These are phyloP conservation scores for Acer saccharum DNA, from an alignment of 345 rosid species.

Conservation along the genomic window DNA sequence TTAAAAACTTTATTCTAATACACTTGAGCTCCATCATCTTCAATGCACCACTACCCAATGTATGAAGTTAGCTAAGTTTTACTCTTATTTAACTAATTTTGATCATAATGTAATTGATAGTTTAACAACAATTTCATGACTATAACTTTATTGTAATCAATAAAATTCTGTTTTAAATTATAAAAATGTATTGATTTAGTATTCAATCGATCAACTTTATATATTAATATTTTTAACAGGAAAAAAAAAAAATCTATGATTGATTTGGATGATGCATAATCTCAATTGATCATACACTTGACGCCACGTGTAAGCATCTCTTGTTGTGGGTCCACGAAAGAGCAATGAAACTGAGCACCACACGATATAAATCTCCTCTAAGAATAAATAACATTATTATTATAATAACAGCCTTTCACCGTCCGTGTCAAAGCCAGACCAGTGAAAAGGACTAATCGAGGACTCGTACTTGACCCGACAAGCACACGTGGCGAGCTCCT, in stretches of 20 bases:
- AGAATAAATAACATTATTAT: neutral
- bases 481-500: constrained; percentile 21
- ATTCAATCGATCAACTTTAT: no score
- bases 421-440: constrained; percentile 23
- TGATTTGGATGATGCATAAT: neutral
- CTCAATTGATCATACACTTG: neutral
- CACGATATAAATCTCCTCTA: neutral
- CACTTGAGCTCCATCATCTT: constrained; percentile 7
- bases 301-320: neutral
- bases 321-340: neutral
- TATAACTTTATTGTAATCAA: no score
- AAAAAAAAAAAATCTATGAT: no score
- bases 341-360: neutral
- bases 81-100: no score
- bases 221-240: no score
- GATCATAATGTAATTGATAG: no score
- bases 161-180: no score
- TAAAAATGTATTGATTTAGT: no score
- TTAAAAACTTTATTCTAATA: neutral
- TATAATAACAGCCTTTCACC: neutral
- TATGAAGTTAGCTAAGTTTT: no score
- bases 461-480: constrained; percentile 39
- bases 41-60: constrained; percentile 7
- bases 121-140: no score
- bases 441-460: constrained; percentile 36